Evolutionary conservation across 768 basidiomycete genomes (phyloP).

Genomic region (Gymnopilus junonius): DNA sequence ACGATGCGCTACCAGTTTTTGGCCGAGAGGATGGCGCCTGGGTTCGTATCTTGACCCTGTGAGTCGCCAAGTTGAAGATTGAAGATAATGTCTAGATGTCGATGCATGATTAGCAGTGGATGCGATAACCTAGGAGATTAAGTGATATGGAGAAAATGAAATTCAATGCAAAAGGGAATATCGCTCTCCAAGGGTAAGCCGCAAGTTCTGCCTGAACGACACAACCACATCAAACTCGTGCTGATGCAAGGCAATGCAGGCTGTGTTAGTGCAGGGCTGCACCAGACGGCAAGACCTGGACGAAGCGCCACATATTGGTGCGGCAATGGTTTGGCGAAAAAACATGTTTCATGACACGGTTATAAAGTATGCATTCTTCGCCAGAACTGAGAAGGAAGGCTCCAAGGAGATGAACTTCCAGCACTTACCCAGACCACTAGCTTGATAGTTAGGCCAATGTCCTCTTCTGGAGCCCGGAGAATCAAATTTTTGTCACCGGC

Average conservation of each 20-base stretch:
- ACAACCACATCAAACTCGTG: conserved; percentile 16
- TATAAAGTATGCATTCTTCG: background rate
- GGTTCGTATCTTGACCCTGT: conserved; percentile 53
- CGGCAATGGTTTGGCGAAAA: background rate
- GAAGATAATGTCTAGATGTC: conserved; percentile 56
- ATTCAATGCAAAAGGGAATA: conserved; percentile 1
- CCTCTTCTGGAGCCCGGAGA: conserved; percentile 67
- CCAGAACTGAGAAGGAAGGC: background rate
- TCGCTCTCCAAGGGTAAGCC: background rate
- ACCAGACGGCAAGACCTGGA: background rate
- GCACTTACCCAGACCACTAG: conserved; percentile 60
- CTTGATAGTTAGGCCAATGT: conserved; percentile 60
- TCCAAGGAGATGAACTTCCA: background rate
- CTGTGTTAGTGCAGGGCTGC: conserved; percentile 2
- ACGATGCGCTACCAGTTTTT: conserved; percentile 4
- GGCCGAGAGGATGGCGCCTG: conserved; percentile 8
- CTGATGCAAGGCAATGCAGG: conserved; percentile 8
- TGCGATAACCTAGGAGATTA: conserved; percentile 24
- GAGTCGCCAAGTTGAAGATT: conserved; percentile 62
- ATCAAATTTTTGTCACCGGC: conserved; percentile 67
- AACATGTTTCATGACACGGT: background rate
- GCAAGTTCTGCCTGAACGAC: background rate
- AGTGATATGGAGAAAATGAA: conserved; percentile 3
- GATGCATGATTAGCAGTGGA: conserved; percentile 20
- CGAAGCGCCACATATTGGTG: background rate